These are phyloP conservation scores for Lophiostoma macrostomum DNA, from an alignment of 495 filamentous ascomycete genomes.

Conservation along the genomic window DNA sequence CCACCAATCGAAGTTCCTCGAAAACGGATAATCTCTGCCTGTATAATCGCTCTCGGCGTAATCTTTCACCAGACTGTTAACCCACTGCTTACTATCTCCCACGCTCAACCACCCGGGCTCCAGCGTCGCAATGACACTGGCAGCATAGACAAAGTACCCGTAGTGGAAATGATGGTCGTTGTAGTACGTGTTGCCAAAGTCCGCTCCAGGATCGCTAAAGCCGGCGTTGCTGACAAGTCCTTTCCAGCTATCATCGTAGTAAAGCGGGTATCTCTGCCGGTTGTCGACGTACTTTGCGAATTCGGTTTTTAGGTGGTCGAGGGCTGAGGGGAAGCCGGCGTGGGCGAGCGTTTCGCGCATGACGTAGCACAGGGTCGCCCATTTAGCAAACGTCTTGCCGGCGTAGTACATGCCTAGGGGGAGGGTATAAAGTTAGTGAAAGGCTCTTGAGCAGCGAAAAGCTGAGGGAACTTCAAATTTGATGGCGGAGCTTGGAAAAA, in stretches of 20 bases:
- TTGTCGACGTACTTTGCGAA: constrained; percentile 74
- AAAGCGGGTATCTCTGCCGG: constrained; percentile 68
- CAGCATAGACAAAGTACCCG: constrained; percentile 85
- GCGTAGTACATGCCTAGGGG: constrained; percentile 96
- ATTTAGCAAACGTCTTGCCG: constrained; percentile 87
- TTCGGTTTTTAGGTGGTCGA: constrained; percentile 65
- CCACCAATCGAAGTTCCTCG: constrained; percentile 77
- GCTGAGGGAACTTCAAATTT: no score
- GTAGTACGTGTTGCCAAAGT: constrained; percentile 57
- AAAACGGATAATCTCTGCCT: constrained; percentile 76
- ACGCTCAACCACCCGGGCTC: constrained; percentile 68
- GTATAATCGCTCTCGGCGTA: constrained; percentile 66
- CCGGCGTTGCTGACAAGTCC: constrained; percentile 80
- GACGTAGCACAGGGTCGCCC: constrained; percentile 68
- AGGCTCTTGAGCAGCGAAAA: no score
- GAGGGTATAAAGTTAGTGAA: no score
- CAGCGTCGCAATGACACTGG: constrained; percentile 75
- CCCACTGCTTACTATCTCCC: constrained; percentile 66
- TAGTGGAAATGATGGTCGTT: constrained; percentile 98
- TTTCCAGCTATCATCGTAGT: constrained; percentile 67
- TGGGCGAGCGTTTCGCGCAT: constrained; percentile 65
- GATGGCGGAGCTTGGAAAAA: no score
- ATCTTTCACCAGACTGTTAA: constrained; percentile 58
- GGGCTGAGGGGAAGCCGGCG: constrained; percentile 51
- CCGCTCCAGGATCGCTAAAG: constrained; percentile 65